These are phyloP conservation scores for Malus hybrid DNA, from an alignment of 331 rosid species.

Conservation along the genomic window DNA sequence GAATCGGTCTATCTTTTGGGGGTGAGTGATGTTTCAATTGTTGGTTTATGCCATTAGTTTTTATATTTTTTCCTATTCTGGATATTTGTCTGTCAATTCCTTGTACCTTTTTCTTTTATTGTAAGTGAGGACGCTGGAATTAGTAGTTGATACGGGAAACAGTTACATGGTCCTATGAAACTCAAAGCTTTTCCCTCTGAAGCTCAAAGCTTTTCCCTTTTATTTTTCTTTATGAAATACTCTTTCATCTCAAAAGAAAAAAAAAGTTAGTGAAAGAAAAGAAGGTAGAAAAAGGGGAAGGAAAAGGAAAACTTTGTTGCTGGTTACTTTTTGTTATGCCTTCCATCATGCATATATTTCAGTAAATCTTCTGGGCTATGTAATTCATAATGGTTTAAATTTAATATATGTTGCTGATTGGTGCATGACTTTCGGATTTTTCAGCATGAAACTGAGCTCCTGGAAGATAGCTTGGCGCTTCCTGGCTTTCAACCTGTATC, in stretches of 20 bases:
- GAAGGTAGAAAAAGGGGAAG: neutral
- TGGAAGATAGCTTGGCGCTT: conserved; percentile 78
- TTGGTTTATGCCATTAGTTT: no score
- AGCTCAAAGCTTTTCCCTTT: no score
- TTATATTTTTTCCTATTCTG: neutral
- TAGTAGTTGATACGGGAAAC: neutral
- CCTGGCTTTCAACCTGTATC: conserved; percentile 60
- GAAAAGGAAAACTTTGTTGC: neutral
- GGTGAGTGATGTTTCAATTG: no score
- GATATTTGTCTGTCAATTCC: neutral
- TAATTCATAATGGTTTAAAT: conserved; percentile 5
- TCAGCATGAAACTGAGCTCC: conserved; percentile 79
- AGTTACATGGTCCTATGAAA: no score
- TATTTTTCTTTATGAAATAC: no score
- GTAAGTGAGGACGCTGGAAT: neutral
- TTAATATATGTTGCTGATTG: conserved; percentile 6
- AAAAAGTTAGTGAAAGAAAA: neutral
- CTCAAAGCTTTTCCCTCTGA: no score
- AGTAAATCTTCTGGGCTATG: neutral
- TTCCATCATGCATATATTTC: neutral
- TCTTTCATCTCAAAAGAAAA: no score
- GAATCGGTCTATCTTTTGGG: no score
- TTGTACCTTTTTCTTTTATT: neutral
- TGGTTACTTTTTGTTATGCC: neutral
- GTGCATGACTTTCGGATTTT: conserved; percentile 7